These are phyloP conservation scores for Blastocladiella britannica DNA, from an alignment of 192 early-diverging fungal genomes.

Conservation along the genomic window DNA sequence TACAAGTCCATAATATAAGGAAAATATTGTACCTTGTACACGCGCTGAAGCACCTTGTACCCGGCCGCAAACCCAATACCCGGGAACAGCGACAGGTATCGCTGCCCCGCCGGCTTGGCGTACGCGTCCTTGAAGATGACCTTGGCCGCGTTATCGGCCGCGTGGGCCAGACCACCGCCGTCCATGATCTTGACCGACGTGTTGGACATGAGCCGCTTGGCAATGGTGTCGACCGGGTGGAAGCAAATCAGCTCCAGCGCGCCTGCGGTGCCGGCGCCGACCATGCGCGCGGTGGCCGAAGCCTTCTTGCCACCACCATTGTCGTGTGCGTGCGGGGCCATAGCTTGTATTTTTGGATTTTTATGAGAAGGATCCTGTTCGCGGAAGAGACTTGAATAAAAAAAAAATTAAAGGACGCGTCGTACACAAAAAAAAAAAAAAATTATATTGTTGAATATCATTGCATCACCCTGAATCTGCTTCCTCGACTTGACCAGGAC, in stretches of 20 bases:
- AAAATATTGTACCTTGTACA: no score
- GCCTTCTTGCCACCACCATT: not conserved
- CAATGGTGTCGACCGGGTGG: slow-evolving; percentile 96
- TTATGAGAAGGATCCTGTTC: no score
- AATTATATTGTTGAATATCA: not conserved
- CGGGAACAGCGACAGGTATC: slow-evolving; percentile 88
- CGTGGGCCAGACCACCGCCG: slow-evolving; percentile 41
- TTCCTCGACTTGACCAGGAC: no score
- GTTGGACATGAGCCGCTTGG: slow-evolving; percentile 96
- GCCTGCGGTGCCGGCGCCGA: slow-evolving; percentile 77
- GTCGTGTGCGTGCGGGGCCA: not conserved
- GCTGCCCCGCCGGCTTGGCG: slow-evolving; percentile 40
- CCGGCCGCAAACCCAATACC: slow-evolving; percentile 93
- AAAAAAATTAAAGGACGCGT: no score
- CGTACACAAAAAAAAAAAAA: no score
- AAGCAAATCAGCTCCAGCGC: slow-evolving; percentile 87
- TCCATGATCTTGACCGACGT: slow-evolving; percentile 33
- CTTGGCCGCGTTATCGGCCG: slow-evolving; percentile 45
- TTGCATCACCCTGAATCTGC: not conserved
- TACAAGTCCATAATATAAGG: no score
- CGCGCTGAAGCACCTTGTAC: slow-evolving; percentile 91
- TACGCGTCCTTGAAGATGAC: slow-evolving; percentile 87
- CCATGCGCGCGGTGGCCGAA: slow-evolving; percentile 66
- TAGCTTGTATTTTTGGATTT: no score
- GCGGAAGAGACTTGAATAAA: no score